These are phyloP conservation scores for Rhododendron griersonianum DNA, from an alignment of 148 eudicot species.

Conservation along the genomic window DNA sequence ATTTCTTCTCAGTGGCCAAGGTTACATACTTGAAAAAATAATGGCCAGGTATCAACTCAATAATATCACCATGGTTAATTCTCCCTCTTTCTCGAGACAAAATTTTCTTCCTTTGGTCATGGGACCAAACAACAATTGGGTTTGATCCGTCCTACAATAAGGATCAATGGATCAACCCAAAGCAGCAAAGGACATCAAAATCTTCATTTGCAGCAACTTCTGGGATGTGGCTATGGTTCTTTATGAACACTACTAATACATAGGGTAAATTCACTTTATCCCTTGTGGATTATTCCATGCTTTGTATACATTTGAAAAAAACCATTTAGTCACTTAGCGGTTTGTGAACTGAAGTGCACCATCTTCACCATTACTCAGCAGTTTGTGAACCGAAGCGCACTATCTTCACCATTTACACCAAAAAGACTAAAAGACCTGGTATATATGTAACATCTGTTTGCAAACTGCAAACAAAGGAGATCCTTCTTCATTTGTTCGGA, in stretches of 20 bases:
- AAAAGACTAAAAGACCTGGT: background rate
- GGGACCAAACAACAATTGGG: conserved; percentile 63
- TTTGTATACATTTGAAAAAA: background rate
- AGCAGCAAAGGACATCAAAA: background rate
- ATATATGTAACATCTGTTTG: background rate
- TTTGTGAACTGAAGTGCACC: background rate
- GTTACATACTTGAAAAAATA: conserved; percentile 58
- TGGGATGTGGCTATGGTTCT: background rate
- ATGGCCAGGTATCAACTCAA: conserved; percentile 90
- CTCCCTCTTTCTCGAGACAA: conserved; percentile 44
- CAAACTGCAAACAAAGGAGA: background rate
- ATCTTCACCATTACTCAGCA: background rate
- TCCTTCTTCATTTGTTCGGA: background rate
- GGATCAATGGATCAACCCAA: conserved; percentile 11
- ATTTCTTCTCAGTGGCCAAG: conserved; percentile 18
- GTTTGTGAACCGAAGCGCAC: background rate
- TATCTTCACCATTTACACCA: background rate
- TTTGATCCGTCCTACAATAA: conserved; percentile 74
- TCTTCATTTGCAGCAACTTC: background rate
- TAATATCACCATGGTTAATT: conserved; percentile 59
- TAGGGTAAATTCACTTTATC: background rate
- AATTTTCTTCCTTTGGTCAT: conserved; percentile 52
- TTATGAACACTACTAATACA: background rate
- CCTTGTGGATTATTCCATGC: background rate
- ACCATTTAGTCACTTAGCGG: background rate